Base-by-base conservation (phyloP, 2,329 filamentous ascomycete species). In the Penicillium sumatraense region DNA sequence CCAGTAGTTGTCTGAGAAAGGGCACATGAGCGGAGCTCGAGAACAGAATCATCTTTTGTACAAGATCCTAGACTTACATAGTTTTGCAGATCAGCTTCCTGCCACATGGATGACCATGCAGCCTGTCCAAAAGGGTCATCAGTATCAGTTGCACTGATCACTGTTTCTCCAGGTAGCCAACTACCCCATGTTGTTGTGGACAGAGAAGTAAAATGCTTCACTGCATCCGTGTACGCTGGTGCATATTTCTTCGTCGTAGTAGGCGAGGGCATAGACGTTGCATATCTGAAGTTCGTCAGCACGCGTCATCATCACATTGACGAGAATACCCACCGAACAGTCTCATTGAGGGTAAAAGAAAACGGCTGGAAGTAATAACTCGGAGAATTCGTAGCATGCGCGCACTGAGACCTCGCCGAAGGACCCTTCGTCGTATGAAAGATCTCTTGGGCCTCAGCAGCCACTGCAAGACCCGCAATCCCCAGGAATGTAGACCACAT, bases 81-180 rank as follows among this genome's bases (percentile, higher is more conserved):
- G 38, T 74, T 70, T 6, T 64, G 57, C 2, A 72, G 55, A 36
- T 66, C 63, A 6, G 68, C 70, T 7, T 57, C 40, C 23, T 61
- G 36, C 73, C 73, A 75, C 52, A 72, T 61, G 1, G 69, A 68
- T 3, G 69, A 70, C 70, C 72, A 75, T 2, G 72, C 72, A 9
- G 70, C 68, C 57, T 74, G 67, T 7, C 71, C 72, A 53, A 73
- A 75, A 7, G 64, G 61, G 33, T 73, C 65, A 1, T 54, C 42
- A 2, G 57, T 63, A 41, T 72, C 68, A 26, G 61, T 69, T 7
- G 68, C 70, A 14, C 53, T 62, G 26, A 70, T 61, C 0, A 40
- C 50, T 0, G 70, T 72, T 14, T 67, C 50, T 10, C 57, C 64
- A n/a, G 70, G 71, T 31, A 70, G 38, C 70, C 70, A 73, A n/a